phyloP scores from a whole-genome alignment of 805 yeast genomes.

The Wickerhamomyces silvicola region DNA sequence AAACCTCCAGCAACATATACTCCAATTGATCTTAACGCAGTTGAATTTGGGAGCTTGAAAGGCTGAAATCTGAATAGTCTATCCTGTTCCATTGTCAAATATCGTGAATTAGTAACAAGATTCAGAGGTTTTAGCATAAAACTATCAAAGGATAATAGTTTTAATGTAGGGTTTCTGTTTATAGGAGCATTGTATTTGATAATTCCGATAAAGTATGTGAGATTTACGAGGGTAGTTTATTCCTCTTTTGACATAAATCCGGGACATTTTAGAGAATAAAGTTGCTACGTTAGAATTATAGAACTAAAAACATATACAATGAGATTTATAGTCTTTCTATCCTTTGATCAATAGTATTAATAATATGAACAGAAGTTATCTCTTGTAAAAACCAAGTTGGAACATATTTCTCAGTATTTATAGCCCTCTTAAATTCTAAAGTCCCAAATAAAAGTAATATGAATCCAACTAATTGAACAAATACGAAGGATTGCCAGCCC shows the following conservation, averaged over 20 bases:
- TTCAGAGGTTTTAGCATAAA: constrained; percentile 3
- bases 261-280: neutral
- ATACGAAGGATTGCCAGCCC: constrained; percentile 70
- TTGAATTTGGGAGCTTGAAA: constrained; percentile 64
- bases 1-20: constrained; percentile 73
- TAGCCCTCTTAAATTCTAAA: constrained; percentile 63
- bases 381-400: constrained; percentile 40
- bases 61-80: constrained; percentile 61
- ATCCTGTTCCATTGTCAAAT: constrained; percentile 29
- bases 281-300: neutral
- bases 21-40: constrained; percentile 62
- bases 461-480: constrained; percentile 63
- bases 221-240: neutral
- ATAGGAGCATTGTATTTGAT: neutral
- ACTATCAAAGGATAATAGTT: neutral
- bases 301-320: neutral
- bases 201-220: neutral
- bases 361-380: constrained; percentile 18
- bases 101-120: constrained; percentile 1
- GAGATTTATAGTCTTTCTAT: constrained; percentile 28
- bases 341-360: constrained; percentile 35
- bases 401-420: constrained; percentile 44
- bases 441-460: constrained; percentile 62
- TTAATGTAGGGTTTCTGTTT: neutral
- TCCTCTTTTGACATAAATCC: no score